Percentiles rank a stretch among this genome's conserved stretches.
These are phyloP conservation scores for Trypanosoma grayi DNA, from an alignment of 208 protist genomes.

Conservation along the genomic window DNA sequence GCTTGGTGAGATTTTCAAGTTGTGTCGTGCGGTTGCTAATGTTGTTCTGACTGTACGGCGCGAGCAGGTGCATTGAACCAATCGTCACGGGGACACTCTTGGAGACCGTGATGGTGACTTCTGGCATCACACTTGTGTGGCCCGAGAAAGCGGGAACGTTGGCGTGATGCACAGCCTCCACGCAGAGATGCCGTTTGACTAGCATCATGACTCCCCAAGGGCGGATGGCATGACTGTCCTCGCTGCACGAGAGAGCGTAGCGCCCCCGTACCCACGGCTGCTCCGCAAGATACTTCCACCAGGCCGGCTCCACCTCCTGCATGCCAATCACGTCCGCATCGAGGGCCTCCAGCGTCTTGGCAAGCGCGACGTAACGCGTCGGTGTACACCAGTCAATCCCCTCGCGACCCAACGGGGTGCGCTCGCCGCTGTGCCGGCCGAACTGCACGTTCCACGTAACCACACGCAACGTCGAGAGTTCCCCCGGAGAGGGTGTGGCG, in stretches of 20 bases:
- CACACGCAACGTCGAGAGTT: constrained; percentile 35
- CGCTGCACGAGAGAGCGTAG: constrained; percentile 36
- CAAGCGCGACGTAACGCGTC: constrained; percentile 49
- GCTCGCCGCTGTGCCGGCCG: constrained; percentile 44
- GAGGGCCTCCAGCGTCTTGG: constrained; percentile 30
- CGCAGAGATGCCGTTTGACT: constrained; percentile 27
- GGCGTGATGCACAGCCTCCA: constrained; percentile 27
- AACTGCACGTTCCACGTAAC: constrained; percentile 66
- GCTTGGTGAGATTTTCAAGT: constrained; percentile 37
- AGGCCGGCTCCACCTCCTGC: constrained; percentile 59
- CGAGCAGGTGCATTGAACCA: constrained; percentile 49
- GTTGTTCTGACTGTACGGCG: constrained; percentile 54
- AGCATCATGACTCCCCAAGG: constrained; percentile 56
- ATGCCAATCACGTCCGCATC: constrained; percentile 60
- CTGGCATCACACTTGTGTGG: constrained; percentile 48
- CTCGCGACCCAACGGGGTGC: constrained; percentile 42
- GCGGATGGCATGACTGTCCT: constrained; percentile 36
- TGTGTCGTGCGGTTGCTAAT: constrained; percentile 44
- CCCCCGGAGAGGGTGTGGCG: background rate
- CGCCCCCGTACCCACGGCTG: constrained; percentile 46
- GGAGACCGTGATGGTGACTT: constrained; percentile 32
- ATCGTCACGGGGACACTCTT: constrained; percentile 33
- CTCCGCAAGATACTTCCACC: constrained; percentile 38
- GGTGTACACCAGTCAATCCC: constrained; percentile 63
- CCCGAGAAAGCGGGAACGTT: constrained; percentile 45